Evolutionary conservation across 2,329 filamentous ascomycete species (phyloP).

Genomic region (Geosmithia flava): DNA sequence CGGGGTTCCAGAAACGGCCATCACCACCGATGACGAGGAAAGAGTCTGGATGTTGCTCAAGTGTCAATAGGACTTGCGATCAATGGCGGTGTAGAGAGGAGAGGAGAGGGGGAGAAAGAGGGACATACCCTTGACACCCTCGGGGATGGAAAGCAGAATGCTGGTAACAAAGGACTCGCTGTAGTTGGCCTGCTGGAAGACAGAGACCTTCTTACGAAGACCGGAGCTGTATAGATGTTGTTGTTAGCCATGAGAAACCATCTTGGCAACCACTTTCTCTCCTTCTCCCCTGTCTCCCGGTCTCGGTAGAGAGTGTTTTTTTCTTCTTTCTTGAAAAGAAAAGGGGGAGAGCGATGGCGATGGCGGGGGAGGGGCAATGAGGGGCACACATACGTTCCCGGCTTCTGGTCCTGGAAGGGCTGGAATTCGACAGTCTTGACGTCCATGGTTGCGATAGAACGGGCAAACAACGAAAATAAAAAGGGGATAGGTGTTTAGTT

Average conservation of each 20-base stretch:
- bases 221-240: conserved; percentile 55
- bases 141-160: conserved; percentile 91
- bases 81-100: neutral
- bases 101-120: neutral
- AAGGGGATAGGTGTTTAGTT: neutral
- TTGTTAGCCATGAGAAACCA: neutral
- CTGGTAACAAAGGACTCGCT: conserved; percentile 91
- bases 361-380: conserved; percentile 21
- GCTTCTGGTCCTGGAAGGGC: conserved; percentile 93
- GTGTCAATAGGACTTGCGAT: neutral
- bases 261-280: neutral
- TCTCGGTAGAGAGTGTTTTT: neutral
- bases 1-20: conserved; percentile 93
- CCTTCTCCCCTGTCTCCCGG: no score
- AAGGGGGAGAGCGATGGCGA: conserved; percentile 9
- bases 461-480: conserved; percentile 3
- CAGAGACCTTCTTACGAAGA: conserved; percentile 96
- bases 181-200: conserved; percentile 93
- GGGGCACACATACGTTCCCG: conserved; percentile 67
- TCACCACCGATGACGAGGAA: conserved; percentile 96
- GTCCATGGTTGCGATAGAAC: conserved; percentile 38
- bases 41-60: conserved; percentile 20
- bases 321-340: neutral
- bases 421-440: conserved; percentile 68
- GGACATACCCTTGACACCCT: conserved; percentile 63